Conservation (phyloP, 495 filamentous ascomycete species). For the Lepraria neglecta region DNA sequence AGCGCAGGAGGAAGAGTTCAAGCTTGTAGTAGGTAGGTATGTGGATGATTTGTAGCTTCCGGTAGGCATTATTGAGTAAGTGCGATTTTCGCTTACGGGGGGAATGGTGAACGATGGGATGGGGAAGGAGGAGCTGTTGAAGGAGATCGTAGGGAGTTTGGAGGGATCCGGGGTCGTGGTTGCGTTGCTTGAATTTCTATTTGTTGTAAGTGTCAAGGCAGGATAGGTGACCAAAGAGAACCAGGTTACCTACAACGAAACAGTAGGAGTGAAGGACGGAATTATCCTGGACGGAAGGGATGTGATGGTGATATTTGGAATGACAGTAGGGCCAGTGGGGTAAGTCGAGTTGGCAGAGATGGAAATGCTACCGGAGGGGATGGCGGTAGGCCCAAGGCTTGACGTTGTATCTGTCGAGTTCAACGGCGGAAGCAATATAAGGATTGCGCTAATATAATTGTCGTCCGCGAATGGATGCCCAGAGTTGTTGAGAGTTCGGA, state of each 20-base stretch:
- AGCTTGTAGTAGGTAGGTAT: background rate
- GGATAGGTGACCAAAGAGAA: background rate
- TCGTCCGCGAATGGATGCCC: background rate
- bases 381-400: background rate
- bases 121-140: background rate
- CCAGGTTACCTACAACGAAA: background rate
- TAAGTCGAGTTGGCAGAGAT: background rate
- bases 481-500: background rate
- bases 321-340: background rate
- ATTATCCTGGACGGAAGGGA: too few relatives aligned
- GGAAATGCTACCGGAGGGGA: background rate
- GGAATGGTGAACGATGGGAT: slow-evolving; percentile 6
- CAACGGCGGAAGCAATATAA: slow-evolving; percentile 1
- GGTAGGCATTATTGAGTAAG: too few relatives aligned
- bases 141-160: background rate
- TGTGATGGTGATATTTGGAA: background rate
- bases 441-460: slow-evolving; percentile 9
- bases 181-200: background rate
- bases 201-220: background rate
- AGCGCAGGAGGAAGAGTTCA: background rate
- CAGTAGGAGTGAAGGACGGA: background rate
- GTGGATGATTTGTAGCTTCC: too few relatives aligned
- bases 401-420: slow-evolving; percentile 4
- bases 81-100: too few relatives aligned
- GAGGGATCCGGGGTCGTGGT: background rate